Base-by-base conservation (phyloP, 1,284 basidiomycete genomes). In the Trichosporon sp. region DNA sequence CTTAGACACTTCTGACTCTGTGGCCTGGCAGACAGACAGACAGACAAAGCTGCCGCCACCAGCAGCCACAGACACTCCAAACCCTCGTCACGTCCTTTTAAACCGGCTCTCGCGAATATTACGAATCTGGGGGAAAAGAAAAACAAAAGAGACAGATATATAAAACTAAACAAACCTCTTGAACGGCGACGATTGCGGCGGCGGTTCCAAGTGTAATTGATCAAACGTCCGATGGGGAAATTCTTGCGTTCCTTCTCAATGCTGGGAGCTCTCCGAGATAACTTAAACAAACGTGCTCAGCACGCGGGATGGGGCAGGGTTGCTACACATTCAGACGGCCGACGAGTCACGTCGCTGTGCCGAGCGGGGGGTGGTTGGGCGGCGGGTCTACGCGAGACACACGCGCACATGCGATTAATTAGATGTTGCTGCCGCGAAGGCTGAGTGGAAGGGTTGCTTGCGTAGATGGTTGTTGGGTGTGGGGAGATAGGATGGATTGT, bases 321-420 rank as follows among this genome's bases (percentile, higher is more conserved):
- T 54, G 49, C 49, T 54, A 54, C 49, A 54, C 49, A 54, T 54
- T 54, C 49, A 54, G 49, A 54, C 49, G 29, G 49, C 31, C 49
- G 49, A 54, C 27, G 49, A 29, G 27, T 54, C 49, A 16, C 49
- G 27, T 54, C 49, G 25, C 49, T 29, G 49, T 31, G 14, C 49
- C 40, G 40, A 23, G 19, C 40, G 16, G 49, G 25, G 49, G 4
- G 37, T 19, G 14, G 37, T n/a, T n/a, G n/a, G n/a, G n/a, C n/a
- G n/a, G n/a, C n/a, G n/a, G n/a, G n/a, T n/a, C n/a, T n/a, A n/a
- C n/a, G 49, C 49, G 49, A 29, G 8, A 31, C 49, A 31, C 49
- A 21, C 25, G n/a, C n/a, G n/a, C n/a, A 16, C 49, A 54, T 54
- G 49, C 49, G 49, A 27, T 54, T 54, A 54, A 31, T 54, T n/a